A percentile compares a stretch with the other conserved stretches of the same genome.
phyloP scores from a whole-genome alignment of 2,329 filamentous ascomycete genomes.

The Fusarium begoniae region DNA sequence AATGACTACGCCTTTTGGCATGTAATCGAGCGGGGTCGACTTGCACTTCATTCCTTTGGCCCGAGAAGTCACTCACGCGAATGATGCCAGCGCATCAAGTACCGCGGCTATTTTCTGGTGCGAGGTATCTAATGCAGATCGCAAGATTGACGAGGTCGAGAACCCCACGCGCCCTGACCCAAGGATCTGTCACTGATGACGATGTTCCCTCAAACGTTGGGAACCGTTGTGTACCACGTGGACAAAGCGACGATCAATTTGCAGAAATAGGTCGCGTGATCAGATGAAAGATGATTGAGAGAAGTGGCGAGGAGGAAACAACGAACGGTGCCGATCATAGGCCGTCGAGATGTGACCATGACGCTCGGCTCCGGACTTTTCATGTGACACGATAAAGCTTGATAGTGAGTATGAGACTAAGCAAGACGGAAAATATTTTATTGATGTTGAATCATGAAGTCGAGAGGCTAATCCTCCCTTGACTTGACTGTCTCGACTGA shows the following conservation, averaged over 20 bases:
- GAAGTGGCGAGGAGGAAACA: not conserved
- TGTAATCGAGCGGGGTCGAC: not conserved
- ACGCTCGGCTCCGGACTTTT: fast-evolving
- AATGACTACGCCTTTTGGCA: not conserved
- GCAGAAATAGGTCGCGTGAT: not conserved
- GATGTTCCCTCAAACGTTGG: not conserved
- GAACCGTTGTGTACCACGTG: not conserved
- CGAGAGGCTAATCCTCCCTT: constrained; percentile 10
- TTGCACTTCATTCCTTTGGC: not conserved
- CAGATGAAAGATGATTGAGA: not conserved
- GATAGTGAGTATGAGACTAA: too few species aligned
- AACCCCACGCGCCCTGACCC: not conserved
- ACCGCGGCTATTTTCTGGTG: not conserved
- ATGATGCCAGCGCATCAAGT: not conserved
- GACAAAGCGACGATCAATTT: not conserved
- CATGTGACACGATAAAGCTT: not conserved
- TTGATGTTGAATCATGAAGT: not conserved
- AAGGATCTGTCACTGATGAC: not conserved
- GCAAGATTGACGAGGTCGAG: not conserved
- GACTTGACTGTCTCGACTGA: constrained; percentile 9
- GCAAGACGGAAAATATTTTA: fast-evolving
- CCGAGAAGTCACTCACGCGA: not conserved
- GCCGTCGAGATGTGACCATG: not conserved
- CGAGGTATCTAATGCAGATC: not conserved
- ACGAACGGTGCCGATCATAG: not conserved